phyloP scores from a whole-genome alignment of 2,329 filamentous ascomycete genomes.

The Cladorrhinum sp. region DNA sequence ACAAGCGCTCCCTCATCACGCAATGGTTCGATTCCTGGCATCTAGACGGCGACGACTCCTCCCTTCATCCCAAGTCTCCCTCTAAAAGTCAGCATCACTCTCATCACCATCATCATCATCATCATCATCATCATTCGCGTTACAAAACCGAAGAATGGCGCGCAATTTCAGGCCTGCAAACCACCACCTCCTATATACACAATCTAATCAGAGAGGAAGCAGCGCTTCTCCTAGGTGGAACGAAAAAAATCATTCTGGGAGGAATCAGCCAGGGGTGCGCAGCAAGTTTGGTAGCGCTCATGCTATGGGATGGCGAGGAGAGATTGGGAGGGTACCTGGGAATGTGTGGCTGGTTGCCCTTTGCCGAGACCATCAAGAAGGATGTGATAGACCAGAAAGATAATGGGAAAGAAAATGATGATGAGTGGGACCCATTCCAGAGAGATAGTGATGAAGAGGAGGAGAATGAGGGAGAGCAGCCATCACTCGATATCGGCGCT shows the following conservation, averaged over 20 bases:
- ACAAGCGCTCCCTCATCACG: slow-evolving; percentile 37
- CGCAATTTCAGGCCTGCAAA: slow-evolving; percentile 39
- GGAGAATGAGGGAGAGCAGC: not conserved
- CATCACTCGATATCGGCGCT: not conserved
- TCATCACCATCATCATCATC: no score
- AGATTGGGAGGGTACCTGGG: slow-evolving; percentile 39
- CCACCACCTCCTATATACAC: slow-evolving; percentile 42
- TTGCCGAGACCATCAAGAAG: slow-evolving; percentile 32
- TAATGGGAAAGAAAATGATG: slow-evolving; percentile 11
- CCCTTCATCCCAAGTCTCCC: no score
- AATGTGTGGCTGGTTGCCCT: slow-evolving; percentile 47
- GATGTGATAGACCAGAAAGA: slow-evolving; percentile 19
- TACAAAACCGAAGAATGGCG: slow-evolving; percentile 30
- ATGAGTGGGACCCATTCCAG: slow-evolving; percentile 24
- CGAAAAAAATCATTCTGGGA: slow-evolving; percentile 42
- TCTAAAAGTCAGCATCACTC: no score
- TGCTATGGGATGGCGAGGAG: slow-evolving; percentile 42
- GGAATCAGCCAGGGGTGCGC: slow-evolving; percentile 56
- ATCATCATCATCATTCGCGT: not conserved
- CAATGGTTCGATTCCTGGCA: slow-evolving; percentile 45
- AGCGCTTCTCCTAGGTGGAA: slow-evolving; percentile 33
- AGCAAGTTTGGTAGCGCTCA: slow-evolving; percentile 39
- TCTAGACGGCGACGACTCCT: not conserved
- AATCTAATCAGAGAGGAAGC: slow-evolving; percentile 38
- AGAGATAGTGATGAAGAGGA: slow-evolving; percentile 13